Evolutionary conservation across 192 early-diverging fungal species (phyloP), one percentile per base, ranked within the genome.

Genomic region (Umbelopsis vinacea): DNA sequence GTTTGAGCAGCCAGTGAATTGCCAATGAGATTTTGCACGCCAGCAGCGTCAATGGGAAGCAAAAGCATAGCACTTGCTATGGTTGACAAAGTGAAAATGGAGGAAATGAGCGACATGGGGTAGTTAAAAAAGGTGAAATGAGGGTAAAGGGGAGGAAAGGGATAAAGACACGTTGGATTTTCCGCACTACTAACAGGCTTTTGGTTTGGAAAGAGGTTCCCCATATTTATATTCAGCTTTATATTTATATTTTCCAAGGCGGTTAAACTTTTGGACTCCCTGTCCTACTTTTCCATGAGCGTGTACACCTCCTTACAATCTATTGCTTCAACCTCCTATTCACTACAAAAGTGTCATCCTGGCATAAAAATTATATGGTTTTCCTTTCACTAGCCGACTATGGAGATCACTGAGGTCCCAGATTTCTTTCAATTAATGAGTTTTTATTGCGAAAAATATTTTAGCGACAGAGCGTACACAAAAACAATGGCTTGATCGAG

Each of bases 121-220:
- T 63, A 63, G 33, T 63, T 63, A 37, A 37, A 29, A 33, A 17
- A 19, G 33, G 57, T 14, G 26, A 37, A 63, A 63, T 63, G 57
- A 37, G 57, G 57, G 57, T 63, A 63, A 63, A 63, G 57, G 57
- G 48, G 57, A 63, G 57, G 12, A 63, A 63, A 37, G 57, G 57
- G 29, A 63, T 6, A 63, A 63, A 37, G 29, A 38, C 8, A 63
- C 22, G 15, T 33, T 37, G 53, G 22, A 26, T 54, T 54, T 29
- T 26, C 23, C 23, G n/a, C 29, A n/a, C 15, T 50, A 50, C 15
- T 10, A n/a, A 5, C 15, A 50, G 14, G 47, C 19, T 9, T 9
- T 4, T 9, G 19, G 48, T 17, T 9, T 17, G 7, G n/a, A 50
- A 50, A 50, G 48, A 50, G n/a, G 48, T 17, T 19, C 48, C 15